A percentile compares a stretch with the other conserved stretches of the same genome.
Conservation (phyloP, 176 grass and related monocot species). For the Ananas comosus region DNA sequence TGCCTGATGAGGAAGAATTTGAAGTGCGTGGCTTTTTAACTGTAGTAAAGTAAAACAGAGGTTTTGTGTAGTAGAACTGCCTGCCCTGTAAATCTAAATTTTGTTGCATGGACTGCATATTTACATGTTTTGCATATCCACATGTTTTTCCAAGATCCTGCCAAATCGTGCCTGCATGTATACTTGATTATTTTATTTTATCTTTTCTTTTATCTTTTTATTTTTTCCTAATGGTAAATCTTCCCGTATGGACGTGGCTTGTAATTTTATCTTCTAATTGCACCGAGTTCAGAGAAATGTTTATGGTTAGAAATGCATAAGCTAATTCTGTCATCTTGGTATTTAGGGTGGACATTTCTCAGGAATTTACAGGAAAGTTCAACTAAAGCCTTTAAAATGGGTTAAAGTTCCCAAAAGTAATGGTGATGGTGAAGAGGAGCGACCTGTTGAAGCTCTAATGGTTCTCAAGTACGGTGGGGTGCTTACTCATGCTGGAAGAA, state of each 20-base stretch:
- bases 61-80: no score
- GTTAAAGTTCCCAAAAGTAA: slow-evolving; percentile 42
- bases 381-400: slow-evolving; percentile 89
- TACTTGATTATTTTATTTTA: slow-evolving; percentile 15
- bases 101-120: background rate
- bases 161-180: slow-evolving; percentile 1
- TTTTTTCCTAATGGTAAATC: background rate
- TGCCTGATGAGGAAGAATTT: no score
- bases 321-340: slow-evolving; percentile 16
- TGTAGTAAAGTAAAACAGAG: no score
- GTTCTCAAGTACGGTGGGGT: slow-evolving; percentile 95
- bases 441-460: slow-evolving; percentile 82
- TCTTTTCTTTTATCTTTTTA: background rate
- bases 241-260: no score
- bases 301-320: background rate
- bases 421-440: slow-evolving; percentile 59
- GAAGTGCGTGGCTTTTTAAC: no score
- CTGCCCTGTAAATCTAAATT: background rate
- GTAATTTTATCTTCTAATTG: no score
- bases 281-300: background rate
- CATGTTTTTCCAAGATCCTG: no score
- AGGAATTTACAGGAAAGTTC: slow-evolving; percentile 95
- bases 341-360: slow-evolving; percentile 94
- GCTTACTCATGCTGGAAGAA: slow-evolving; percentile 95
- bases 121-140: background rate